Percentiles rank a stretch among this genome's conserved stretches.
These are phyloP conservation scores for Handroanthus guayacan DNA, from an alignment of 257 asterid species.

Conservation along the genomic window DNA sequence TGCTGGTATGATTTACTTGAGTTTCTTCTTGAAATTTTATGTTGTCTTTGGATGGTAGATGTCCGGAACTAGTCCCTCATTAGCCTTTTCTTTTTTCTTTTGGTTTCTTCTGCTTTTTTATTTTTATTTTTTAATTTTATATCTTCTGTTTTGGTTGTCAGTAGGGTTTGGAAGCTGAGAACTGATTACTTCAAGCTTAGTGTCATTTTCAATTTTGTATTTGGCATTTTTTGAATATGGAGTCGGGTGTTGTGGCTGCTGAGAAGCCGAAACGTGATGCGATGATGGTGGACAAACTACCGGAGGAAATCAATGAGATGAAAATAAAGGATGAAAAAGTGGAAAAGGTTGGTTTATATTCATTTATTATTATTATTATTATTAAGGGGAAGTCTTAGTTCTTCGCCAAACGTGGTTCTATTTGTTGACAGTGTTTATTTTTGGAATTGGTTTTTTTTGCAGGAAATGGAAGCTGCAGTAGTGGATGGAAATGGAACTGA, in stretches of 20 bases:
- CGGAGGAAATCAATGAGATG: constrained; percentile 63
- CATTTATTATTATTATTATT: no score
- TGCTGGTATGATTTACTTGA: not conserved
- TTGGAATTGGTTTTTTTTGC: not conserved
- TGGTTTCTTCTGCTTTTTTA: not conserved
- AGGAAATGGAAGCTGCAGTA: constrained; percentile 16
- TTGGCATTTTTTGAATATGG: not conserved
- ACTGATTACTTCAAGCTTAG: not conserved
- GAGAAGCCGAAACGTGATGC: constrained; percentile 7
- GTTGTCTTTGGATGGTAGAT: not conserved
- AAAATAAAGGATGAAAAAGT: constrained; percentile 44
- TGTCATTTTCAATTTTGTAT: not conserved
- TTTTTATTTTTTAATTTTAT: not conserved
- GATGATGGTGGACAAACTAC: constrained; percentile 67
- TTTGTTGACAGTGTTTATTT: not conserved
- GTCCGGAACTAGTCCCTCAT: not conserved
- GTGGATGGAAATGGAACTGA: constrained; percentile 15
- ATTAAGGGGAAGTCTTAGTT: not conserved
- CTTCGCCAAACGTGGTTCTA: not conserved
- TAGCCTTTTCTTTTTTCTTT: not conserved
- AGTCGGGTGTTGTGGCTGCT: not conserved
- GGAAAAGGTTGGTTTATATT: not conserved
- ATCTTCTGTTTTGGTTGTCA: not conserved
- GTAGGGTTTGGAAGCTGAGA: not conserved
- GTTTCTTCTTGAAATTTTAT: not conserved